Conservation (phyloP, 495 filamentous ascomycete species). For the Hypoxylon lienhwacheense region DNA sequence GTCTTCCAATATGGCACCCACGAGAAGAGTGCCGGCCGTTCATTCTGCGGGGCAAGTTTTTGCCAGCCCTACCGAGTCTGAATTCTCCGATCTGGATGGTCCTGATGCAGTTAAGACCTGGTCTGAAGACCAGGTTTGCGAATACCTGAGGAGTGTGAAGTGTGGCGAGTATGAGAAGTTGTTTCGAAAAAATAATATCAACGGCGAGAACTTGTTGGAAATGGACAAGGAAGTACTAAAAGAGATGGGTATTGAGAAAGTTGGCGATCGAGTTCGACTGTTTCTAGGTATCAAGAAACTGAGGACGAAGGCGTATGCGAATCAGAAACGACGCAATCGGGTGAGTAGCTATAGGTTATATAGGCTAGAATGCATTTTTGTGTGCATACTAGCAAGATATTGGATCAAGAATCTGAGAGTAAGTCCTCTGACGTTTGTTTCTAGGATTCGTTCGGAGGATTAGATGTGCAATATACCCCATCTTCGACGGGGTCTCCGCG, state of each 20-base stretch:
- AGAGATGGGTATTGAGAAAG: constrained; percentile 97
- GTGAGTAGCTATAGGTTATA: constrained; percentile 52
- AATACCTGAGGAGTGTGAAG: constrained; percentile 87
- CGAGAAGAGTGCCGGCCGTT: constrained; percentile 57
- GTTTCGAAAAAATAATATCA: constrained; percentile 93
- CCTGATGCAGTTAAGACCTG: constrained; percentile 66
- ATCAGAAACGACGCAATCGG: constrained; percentile 82
- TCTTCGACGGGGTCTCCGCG: constrained; percentile 70
- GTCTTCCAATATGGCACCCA: constrained; percentile 56
- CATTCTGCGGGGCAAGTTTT: constrained; percentile 67
- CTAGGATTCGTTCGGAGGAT: constrained; percentile 71
- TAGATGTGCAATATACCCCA: constrained; percentile 64
- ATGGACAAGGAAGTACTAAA: constrained; percentile 95
- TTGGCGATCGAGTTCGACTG: constrained; percentile 95
- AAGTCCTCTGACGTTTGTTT: constrained; percentile 9
- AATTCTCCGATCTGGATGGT: constrained; percentile 79
- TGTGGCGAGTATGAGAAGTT: constrained; percentile 90
- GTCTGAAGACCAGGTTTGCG: constrained; percentile 88
- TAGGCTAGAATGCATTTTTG: background rate
- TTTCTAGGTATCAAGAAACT: constrained; percentile 92
- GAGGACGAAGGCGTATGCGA: constrained; percentile 78
- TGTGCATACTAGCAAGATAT: background rate
- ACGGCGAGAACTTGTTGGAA: constrained; percentile 92
- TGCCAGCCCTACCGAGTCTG: constrained; percentile 87
- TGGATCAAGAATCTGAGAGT: background rate